Evolutionary conservation across 2,329 filamentous ascomycete species (phyloP).

Genomic region (Fusarium chlamydosporum): DNA sequence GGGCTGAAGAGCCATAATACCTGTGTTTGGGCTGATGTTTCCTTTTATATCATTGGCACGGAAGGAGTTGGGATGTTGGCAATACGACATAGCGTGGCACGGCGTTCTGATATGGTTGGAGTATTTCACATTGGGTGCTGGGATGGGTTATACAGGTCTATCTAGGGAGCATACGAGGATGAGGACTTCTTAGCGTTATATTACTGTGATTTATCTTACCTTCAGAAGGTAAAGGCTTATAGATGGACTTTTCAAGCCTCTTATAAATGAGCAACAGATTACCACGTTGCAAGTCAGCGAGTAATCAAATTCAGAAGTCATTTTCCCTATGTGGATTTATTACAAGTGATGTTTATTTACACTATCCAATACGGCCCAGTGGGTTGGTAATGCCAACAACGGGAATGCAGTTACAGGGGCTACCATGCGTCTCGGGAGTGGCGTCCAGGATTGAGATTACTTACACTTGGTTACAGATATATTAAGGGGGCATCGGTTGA

Average conservation of each 20-base stretch:
- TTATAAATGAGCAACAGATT: neutral
- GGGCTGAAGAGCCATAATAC: constrained; percentile 2
- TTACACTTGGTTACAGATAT: neutral
- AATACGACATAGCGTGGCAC: constrained; percentile 23
- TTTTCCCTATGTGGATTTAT: neutral
- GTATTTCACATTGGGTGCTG: neutral
- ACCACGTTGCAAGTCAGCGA: neutral
- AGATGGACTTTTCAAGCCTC: neutral
- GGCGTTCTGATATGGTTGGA: constrained; percentile 19
- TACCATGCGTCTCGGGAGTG: constrained; percentile 4
- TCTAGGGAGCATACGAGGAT: constrained; percentile 21
- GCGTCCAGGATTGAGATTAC: constrained; percentile 15
- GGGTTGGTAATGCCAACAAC: constrained; percentile 3
- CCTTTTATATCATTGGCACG: neutral
- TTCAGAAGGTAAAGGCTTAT: neutral
- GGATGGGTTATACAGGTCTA: neutral
- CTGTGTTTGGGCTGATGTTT: neutral
- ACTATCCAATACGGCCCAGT: constrained; percentile 3
- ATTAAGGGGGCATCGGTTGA: neutral
- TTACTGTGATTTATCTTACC: neutral
- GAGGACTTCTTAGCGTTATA: neutral
- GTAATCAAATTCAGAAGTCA: neutral
- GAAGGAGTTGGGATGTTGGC: constrained; percentile 13
- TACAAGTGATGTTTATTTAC: neutral
- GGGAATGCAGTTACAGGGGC: constrained; percentile 22